Evolutionary conservation across 176 grass and related monocot species (phyloP).

Genomic region (Typha latifolia): DNA sequence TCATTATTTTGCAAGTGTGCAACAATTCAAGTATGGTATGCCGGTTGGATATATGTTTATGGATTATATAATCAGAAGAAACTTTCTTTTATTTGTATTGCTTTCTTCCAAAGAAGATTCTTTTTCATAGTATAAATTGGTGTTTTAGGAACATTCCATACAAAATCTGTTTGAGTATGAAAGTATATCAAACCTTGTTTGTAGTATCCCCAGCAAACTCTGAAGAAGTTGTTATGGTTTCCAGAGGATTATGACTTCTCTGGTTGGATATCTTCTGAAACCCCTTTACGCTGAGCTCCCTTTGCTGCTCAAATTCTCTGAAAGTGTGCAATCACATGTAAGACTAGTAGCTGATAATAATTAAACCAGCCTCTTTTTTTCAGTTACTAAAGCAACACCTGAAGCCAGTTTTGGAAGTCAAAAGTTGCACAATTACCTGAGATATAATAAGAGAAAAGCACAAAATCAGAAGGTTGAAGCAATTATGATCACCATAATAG

Average conservation of each 20-base stretch:
- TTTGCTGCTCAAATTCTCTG: conserved; percentile 99
- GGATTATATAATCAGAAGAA: too few species aligned
- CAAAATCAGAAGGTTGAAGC: conserved; percentile 22
- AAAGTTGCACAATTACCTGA: conserved; percentile 90
- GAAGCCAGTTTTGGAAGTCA: conserved; percentile 95
- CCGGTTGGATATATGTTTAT: too few species aligned
- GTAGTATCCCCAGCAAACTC: conserved; percentile 26
- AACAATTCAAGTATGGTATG: too few species aligned
- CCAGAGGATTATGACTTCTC: conserved; percentile 52
- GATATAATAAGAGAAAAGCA: conserved; percentile 25
- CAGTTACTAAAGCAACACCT: conserved; percentile 38
- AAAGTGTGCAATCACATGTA: conserved; percentile 24
- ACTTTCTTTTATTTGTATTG: too few species aligned
- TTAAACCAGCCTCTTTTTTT: conserved; percentile 1
- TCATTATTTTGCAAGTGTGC: too few species aligned
- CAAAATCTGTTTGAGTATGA: neutral
- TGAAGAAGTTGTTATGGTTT: conserved; percentile 40
- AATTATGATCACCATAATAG: conserved; percentile 3
- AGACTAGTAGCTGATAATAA: conserved; percentile 14
- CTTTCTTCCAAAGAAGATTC: neutral
- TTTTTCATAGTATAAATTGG: neutral
- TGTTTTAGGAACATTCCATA: too few species aligned
- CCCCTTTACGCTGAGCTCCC: conserved; percentile 54
- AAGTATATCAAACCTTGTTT: conserved; percentile 63
- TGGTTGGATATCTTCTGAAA: conserved; percentile 58